These are phyloP conservation scores for Aspergillus carlsbadensis DNA, from an alignment of 495 filamentous ascomycete genomes.

Conservation along the genomic window DNA sequence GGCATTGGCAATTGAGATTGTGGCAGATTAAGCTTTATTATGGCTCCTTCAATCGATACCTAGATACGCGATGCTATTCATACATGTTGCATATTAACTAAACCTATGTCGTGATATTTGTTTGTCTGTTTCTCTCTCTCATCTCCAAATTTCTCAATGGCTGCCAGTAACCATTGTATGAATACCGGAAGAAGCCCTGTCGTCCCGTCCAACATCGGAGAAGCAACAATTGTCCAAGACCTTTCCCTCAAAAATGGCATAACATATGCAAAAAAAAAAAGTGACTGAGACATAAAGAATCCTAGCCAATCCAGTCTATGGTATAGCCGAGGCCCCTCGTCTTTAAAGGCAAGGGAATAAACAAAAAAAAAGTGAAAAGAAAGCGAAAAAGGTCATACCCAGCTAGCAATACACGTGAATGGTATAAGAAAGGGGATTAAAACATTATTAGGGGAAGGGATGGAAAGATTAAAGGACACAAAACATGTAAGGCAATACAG, in stretches of 20 bases:
- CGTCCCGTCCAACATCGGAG: slow-evolving; percentile 9
- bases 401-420: slow-evolving; percentile 47
- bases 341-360: slow-evolving; percentile 19
- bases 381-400: slow-evolving; percentile 37
- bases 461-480: slow-evolving; percentile 20
- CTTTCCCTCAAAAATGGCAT: slow-evolving; percentile 25
- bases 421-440: slow-evolving; percentile 34
- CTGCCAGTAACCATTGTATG: slow-evolving; percentile 9
- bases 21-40: neutral
- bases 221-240: slow-evolving; percentile 18
- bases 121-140: slow-evolving; percentile 12
- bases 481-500: slow-evolving; percentile 17
- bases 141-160: slow-evolving; percentile 15
- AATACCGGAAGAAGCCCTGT: slow-evolving; percentile 16
- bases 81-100: neutral
- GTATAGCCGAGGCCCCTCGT: slow-evolving; percentile 21
- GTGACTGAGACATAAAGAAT: slow-evolving; percentile 22
- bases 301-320: slow-evolving; percentile 25
- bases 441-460: slow-evolving; percentile 31
- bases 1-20: too few relatives aligned
- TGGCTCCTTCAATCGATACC: neutral
- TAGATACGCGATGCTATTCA: neutral
- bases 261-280: slow-evolving; percentile 24
- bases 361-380: slow-evolving; percentile 16
- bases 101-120: slow-evolving; percentile 14